Base-by-base conservation (phyloP, 2,329 filamentous ascomycete species). In the Neonectria sp. region DNA sequence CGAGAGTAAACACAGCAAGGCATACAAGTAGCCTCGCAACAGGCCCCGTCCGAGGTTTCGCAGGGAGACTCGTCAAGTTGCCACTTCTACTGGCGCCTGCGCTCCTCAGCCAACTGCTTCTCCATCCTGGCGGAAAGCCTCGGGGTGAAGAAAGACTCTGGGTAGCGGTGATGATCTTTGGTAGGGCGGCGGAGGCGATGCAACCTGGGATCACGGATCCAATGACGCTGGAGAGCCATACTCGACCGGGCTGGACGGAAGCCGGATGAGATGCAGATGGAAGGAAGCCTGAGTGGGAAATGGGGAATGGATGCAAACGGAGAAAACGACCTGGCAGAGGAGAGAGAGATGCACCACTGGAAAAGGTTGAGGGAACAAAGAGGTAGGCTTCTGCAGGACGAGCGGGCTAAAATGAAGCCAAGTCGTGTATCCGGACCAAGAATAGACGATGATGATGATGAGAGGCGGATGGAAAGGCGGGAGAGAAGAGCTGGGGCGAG, bases 1-100 rank as follows among this genome's bases (percentile, higher is more conserved):
- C 78, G 75, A 25, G 74, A 67, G 59, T 79, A 80, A n/a, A 63
- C 58, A 21, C 61, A 68, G 31, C 79, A 80, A 1, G 76, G 75
- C 55, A 71, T 77, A 29, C 67, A 69, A 2, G 33, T 35, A 11
- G 68, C 66, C 17, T 73, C 65, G 3, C 60, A 17, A 49, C 67
- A 67, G 0, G 73, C 51, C 4, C 55, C 59, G 15, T 51, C 49
- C 58, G 63, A 13, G 51, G n/a, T 11, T 29, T 53, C 25, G 7
- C 25, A 27, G 21, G 59, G 45, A n/a, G 25, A 48, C 12, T 68
- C 51, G 15, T 56, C 37, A 7, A 33, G 45, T 21, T 67, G 63
- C 68, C 69, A 76, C 17, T 65, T 65, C 72, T 71, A 77, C 15
- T 68, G 29, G 9, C 57, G 48, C 27, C 49, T 51, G 21, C 52